Base-by-base conservation (phyloP, 73 alveolate species). In the Symbiodinium pilosum region DNA sequence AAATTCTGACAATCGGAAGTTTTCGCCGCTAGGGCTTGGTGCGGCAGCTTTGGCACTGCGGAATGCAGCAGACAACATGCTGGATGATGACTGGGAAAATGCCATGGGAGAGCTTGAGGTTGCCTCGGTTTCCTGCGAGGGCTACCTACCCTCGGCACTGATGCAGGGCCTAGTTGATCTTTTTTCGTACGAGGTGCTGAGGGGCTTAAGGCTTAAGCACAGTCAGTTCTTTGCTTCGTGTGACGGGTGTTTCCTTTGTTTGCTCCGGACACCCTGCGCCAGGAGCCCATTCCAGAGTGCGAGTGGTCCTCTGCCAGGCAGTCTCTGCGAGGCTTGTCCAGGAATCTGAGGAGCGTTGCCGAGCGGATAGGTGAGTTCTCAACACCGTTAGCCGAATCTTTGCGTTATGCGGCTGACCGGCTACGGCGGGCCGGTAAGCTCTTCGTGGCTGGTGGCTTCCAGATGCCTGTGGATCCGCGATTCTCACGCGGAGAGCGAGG, bases 101-200 rank as follows among this genome's bases (percentile, higher is more conserved):
- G 97, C 97, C 97, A 91, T 91, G 97, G 97, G 97, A 1, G 97
- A 91, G 77, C 77, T 91, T 38, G 97, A 91, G 87, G 97, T 68
- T 4, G 77, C 77, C 59, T 87, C 87, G 32, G 97, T 43, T 28
- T 91, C 97, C 84, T 42, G 97, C 40, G 97, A 91, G 54, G 97
- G 97, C 77, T 91, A 68, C 52, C 41, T 91, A 38, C 97, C 97
- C 52, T 43, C 88, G 3, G 39, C 36, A n/a, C n/a, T 6, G 68
- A 68, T 91, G 97, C 97, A 91, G 36, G 97, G 97, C 39, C 36
- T 40, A 24, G 73, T 64, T 40, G 97, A 91, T 75, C 77, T 91
- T 11, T 91, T 91, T 54, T 59, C 97, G 41, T 91, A 91, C 54
- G 97, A 91, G 51, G 88, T 64, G 38, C 77, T 24, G 32, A 21